These are phyloP conservation scores for Erucastrum elatum DNA, from an alignment of 345 rosid species.

Conservation along the genomic window DNA sequence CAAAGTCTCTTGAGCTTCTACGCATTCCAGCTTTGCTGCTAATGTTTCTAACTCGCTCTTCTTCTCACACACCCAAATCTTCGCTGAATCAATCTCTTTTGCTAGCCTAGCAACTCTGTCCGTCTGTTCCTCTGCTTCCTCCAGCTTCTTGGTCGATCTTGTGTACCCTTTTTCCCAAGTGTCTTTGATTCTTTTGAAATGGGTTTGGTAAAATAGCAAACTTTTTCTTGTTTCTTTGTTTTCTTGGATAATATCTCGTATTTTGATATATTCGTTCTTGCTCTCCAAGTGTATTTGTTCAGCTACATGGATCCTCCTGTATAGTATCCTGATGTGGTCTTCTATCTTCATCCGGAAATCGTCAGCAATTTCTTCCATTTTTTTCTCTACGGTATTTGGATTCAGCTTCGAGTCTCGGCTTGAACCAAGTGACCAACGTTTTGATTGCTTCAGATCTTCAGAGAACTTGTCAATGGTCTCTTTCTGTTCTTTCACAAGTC, in stretches of 20 bases:
- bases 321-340: conserved; percentile 34
- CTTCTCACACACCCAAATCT: conserved; percentile 41
- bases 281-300: conserved; percentile 1
- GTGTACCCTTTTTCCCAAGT: conserved; percentile 35
- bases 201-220: conserved; percentile 20
- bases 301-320: conserved; percentile 42
- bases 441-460: conserved; percentile 45
- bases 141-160: conserved; percentile 43
- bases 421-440: conserved; percentile 45
- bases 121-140: conserved; percentile 38
- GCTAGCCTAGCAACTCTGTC: conserved; percentile 42
- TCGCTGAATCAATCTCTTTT: conserved; percentile 49
- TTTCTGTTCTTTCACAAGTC: conserved; percentile 44
- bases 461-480: conserved; percentile 38
- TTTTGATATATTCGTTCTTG: neutral
- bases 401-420: conserved; percentile 38
- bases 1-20: conserved; percentile 45
- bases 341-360: conserved; percentile 48
- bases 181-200: conserved; percentile 41
- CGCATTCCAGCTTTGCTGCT: conserved; percentile 39
- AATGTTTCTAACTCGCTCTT: conserved; percentile 37
- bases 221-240: conserved; percentile 31
- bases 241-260: neutral
- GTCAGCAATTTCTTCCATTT: conserved; percentile 65
- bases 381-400: conserved; percentile 47